Percentiles rank a stretch among this genome's conserved stretches.
Evolutionary conservation across 768 basidiomycete species (phyloP).

Genomic region (Xerocomellus dryophilus): DNA sequence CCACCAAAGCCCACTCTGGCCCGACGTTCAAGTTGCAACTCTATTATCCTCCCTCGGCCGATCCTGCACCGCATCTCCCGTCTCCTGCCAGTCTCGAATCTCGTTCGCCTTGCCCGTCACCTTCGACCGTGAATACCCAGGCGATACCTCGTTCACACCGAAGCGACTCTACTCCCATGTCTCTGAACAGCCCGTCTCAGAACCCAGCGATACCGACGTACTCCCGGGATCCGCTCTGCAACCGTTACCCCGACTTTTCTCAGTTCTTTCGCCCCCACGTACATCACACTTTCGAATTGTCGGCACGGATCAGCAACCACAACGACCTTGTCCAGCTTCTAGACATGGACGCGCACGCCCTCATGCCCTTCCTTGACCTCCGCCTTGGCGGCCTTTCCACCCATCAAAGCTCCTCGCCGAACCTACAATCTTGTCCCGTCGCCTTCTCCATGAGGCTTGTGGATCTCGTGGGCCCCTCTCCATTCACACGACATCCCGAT

Average conservation of each 20-base stretch:
- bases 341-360: background rate
- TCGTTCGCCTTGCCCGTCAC: background rate
- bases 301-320: background rate
- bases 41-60: background rate
- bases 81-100: background rate
- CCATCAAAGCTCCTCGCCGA: background rate
- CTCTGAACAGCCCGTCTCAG: no score
- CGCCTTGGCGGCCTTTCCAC: background rate
- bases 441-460: constrained; percentile 19
- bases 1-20: background rate
- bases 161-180: background rate
- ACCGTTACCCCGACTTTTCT: constrained; percentile 34
- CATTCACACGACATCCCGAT: background rate
- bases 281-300: constrained; percentile 1
- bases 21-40: constrained; percentile 18
- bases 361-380: background rate
- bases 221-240: constrained; percentile 31
- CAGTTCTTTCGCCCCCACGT: constrained; percentile 26
- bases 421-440: constrained; percentile 16
- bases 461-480: constrained; percentile 11
- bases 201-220: constrained; percentile 13
- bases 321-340: background rate
- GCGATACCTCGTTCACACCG: background rate
- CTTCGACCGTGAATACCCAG: background rate
- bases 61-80: background rate